phyloP scores from a whole-genome alignment of 2,329 filamentous ascomycete genomes.

The Fusarium xylarioides region DNA sequence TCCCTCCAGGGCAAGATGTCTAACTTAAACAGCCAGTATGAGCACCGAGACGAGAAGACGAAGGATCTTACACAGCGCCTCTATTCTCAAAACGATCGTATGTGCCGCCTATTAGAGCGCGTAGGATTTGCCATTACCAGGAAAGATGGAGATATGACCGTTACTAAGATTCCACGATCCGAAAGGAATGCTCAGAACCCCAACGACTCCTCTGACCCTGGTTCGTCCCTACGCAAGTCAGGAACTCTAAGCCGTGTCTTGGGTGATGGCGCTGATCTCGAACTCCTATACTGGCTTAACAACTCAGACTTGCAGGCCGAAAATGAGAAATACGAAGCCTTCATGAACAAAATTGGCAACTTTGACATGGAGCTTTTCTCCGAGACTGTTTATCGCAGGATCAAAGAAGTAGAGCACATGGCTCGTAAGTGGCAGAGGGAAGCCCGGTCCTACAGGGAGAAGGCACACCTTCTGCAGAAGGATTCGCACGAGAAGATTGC shows the following conservation, averaged over 20 bases:
- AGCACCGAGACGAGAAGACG: slow-evolving; percentile 75
- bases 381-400: slow-evolving; percentile 85
- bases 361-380: slow-evolving; percentile 88
- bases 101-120: slow-evolving; percentile 84
- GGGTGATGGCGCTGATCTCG: slow-evolving; percentile 72
- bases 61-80: slow-evolving; percentile 86
- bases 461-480: slow-evolving; percentile 79
- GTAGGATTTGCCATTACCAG: slow-evolving; percentile 85
- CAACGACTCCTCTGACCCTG: slow-evolving; percentile 66
- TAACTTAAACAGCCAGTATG: slow-evolving; percentile 65
- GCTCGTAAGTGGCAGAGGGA: slow-evolving; percentile 95
- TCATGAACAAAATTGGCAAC: slow-evolving; percentile 75
- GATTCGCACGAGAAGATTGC: slow-evolving; percentile 97
- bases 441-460: slow-evolving; percentile 85
- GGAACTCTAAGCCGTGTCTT: slow-evolving; percentile 63
- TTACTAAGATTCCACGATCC: slow-evolving; percentile 74
- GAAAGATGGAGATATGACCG: slow-evolving; percentile 75
- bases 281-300: slow-evolving; percentile 84
- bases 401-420: slow-evolving; percentile 92
- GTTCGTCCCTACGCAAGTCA: slow-evolving; percentile 63
- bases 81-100: slow-evolving; percentile 83
- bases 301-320: slow-evolving; percentile 72
- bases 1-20: slow-evolving; percentile 62
- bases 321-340: slow-evolving; percentile 76
- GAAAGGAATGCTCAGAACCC: slow-evolving; percentile 66